Evolutionary conservation across 768 basidiomycete species (phyloP).

Genomic region (Leccinum truebloodii): DNA sequence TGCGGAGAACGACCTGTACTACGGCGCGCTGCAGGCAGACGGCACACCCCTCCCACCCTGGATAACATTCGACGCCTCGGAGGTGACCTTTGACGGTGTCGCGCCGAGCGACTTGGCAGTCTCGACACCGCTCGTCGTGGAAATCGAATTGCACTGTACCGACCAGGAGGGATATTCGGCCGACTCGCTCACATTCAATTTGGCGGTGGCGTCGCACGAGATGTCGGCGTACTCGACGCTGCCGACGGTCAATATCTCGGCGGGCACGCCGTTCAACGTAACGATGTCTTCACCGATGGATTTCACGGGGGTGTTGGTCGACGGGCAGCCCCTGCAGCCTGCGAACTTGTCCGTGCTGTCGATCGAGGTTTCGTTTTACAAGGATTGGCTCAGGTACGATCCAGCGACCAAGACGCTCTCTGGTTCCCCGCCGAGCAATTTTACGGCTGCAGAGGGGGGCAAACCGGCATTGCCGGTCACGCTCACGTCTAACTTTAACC

Average conservation of each 20-base stretch:
- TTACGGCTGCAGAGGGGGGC: slow-evolving; percentile 32
- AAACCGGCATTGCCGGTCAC: slow-evolving; percentile 55
- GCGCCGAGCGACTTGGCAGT: slow-evolving; percentile 51
- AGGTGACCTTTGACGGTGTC: slow-evolving; percentile 77
- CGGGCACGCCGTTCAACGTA: slow-evolving; percentile 52
- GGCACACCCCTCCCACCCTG: slow-evolving; percentile 75
- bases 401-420: slow-evolving; percentile 52
- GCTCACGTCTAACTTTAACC: slow-evolving; percentile 65
- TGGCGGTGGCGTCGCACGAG: slow-evolving; percentile 71
- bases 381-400: slow-evolving; percentile 65
- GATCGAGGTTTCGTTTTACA: slow-evolving; percentile 59
- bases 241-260: slow-evolving; percentile 72
- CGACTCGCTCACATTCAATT: slow-evolving; percentile 54
- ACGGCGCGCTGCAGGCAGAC: slow-evolving; percentile 62
- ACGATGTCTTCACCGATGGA: slow-evolving; percentile 55
- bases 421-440: slow-evolving; percentile 59
- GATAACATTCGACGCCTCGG: slow-evolving; percentile 67
- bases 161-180: slow-evolving; percentile 75
- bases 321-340: slow-evolving; percentile 57
- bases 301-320: slow-evolving; percentile 62
- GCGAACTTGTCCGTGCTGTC: slow-evolving; percentile 55
- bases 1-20: slow-evolving; percentile 51
- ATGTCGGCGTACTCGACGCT: slow-evolving; percentile 52
- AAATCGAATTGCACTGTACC: slow-evolving; percentile 65
- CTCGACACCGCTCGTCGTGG: slow-evolving; percentile 43